Evolutionary conservation across 192 early-diverging fungal genomes (phyloP).

Genomic region (Phlyctochytrium bullatum): DNA sequence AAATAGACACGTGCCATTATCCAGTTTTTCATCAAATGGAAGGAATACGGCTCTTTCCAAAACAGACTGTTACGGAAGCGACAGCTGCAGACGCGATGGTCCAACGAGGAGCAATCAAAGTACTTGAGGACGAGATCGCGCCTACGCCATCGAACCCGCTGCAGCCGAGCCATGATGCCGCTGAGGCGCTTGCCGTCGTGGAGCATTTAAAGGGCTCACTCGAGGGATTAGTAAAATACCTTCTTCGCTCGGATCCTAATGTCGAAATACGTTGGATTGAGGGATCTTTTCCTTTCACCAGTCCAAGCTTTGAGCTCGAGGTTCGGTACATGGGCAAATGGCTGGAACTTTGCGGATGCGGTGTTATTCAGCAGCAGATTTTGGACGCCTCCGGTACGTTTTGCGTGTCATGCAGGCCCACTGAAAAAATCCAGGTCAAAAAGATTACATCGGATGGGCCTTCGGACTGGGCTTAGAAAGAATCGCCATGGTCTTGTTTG

Average conservation of each 20-base stretch:
- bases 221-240: slow-evolving; percentile 73
- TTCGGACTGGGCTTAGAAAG: slow-evolving; percentile 97
- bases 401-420: neutral
- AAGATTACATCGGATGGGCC: slow-evolving; percentile 90
- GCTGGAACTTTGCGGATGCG: slow-evolving; percentile 93
- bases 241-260: slow-evolving; percentile 59
- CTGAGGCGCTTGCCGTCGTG: slow-evolving; percentile 55
- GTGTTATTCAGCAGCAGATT: slow-evolving; percentile 84
- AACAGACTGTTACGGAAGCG: slow-evolving; percentile 21
- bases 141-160: slow-evolving; percentile 56
- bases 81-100: neutral
- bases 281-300: slow-evolving; percentile 93
- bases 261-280: slow-evolving; percentile 93
- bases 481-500: slow-evolving; percentile 93
- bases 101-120: neutral
- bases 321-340: slow-evolving; percentile 89
- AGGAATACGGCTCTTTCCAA: slow-evolving; percentile 73
- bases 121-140: neutral
- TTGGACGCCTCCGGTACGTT: slow-evolving; percentile 62
- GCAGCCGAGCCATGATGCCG: slow-evolving; percentile 65
- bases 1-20: slow-evolving; percentile 94
- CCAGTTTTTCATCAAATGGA: slow-evolving; percentile 99
- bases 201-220: slow-evolving; percentile 77
- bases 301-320: slow-evolving; percentile 96
- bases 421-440: slow-evolving; percentile 41